A percentile compares a stretch with the other conserved stretches of the same genome.
phyloP scores from a whole-genome alignment of 805 yeast species.

The Kuraishia ogatae region DNA sequence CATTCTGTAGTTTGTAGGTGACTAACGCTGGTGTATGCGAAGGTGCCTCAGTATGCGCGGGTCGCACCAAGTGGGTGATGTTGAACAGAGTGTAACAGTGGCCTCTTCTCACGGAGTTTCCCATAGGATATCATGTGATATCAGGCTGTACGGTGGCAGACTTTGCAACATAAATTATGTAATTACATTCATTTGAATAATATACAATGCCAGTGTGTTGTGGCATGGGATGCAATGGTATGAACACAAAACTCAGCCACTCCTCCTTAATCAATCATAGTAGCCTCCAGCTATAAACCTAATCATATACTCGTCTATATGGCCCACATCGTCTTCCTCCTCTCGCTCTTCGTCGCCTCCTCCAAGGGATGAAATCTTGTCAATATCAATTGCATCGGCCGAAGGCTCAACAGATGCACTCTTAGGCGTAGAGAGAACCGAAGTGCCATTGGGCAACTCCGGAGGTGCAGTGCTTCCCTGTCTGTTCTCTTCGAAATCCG shows the following conservation, averaged over 20 bases:
- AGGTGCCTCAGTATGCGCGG: no score
- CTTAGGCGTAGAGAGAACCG: not conserved
- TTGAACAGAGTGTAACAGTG: no score
- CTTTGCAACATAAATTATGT: not conserved
- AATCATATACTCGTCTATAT: conserved; percentile 95
- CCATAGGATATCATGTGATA: no score
- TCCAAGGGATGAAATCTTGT: conserved; percentile 8
- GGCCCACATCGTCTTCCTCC: conserved; percentile 51
- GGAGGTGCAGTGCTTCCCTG: conserved; percentile 13
- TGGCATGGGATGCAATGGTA: not conserved
- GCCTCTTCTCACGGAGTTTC: no score
- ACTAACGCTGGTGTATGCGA: no score
- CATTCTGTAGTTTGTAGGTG: no score
- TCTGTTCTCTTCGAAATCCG: conserved; percentile 60
- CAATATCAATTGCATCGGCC: conserved; percentile 12
- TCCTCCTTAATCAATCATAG: conserved; percentile 32
- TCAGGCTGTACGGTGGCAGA: no score
- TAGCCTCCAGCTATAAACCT: conserved; percentile 79
- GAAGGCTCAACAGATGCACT: conserved; percentile 3
- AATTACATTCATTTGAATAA: not conserved
- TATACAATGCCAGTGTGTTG: not conserved
- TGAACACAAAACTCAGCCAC: not conserved
- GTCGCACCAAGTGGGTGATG: no score
- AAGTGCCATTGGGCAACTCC: not conserved
- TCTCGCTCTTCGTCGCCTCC: conserved; percentile 12